Evolutionary conservation across 192 early-diverging fungal genomes (phyloP), one percentile per base, ranked within the genome.

Genomic region (Rhizoclosmatium globosum): DNA sequence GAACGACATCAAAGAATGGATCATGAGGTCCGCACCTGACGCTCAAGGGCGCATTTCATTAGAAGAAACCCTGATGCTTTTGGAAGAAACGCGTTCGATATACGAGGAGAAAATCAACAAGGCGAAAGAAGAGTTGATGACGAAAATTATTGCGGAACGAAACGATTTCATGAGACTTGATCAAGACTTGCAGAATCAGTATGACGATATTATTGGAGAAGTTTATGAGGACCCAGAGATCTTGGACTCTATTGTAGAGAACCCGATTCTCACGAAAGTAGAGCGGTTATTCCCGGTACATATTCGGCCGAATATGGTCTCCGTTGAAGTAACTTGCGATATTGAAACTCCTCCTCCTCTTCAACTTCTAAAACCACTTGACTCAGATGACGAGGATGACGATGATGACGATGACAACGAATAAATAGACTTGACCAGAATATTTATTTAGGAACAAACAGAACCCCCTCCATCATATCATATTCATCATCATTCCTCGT

Each of bases 1-100:
- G 4, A 64, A 76, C 15, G 74, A 76, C 17, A 47, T 67, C 11
- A 67, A 76, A 48, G 62, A 64, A 42, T 76, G 74, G 74, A 67
- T 76, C 3, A 41, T 19, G 23, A 60, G 64, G 19, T 39, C 23
- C 11, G 61, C 38, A 41, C 74, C 74, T 4, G 57, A 15, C 1
- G 74, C 64, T 2, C 48, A 59, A 39, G 74, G 74, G 4, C 61
- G 74, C 0, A 76, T 76, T 47, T 43, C 64, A 31, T 11, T 19
- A 7, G 74, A 76, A 31, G 74, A 76, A 56, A 56, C 64, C 3
- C 57, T 65, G 23, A 47, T 13, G n/a, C 17, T 76, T 9, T 59
- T 76, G 47, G 74, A 17, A 42, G 62, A 64, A 47, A 38, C 44
- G 17, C 19, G 64, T 38, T 11, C 21, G 13, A 46, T 31, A 4